phyloP scores from a whole-genome alignment of 2,329 filamentous ascomycete species.

The Cladosporium sp. region DNA sequence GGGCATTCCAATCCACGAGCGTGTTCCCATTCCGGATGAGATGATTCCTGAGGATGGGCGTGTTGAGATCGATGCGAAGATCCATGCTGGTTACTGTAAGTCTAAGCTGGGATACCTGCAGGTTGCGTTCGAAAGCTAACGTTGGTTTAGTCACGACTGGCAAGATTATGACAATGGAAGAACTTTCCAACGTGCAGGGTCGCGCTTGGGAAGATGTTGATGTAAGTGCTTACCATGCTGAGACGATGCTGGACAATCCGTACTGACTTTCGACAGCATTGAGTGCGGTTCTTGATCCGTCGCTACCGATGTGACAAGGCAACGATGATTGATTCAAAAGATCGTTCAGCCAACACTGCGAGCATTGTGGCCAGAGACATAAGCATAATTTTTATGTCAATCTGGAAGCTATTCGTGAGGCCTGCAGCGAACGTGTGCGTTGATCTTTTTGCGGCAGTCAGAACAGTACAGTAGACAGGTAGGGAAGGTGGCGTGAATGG shows the following conservation, averaged over 20 bases:
- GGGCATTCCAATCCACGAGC: conserved; percentile 84
- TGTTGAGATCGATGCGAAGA: conserved; percentile 99
- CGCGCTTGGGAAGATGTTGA: conserved; percentile 82
- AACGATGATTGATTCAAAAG: background rate
- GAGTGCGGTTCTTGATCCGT: background rate
- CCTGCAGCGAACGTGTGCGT: background rate
- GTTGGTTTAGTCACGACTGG: conserved; percentile 68
- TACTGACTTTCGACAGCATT: conserved; percentile 6
- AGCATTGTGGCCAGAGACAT: background rate
- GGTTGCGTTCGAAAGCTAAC: conserved; percentile 21
- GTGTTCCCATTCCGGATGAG: conserved; percentile 87
- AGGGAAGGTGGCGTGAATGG: background rate
- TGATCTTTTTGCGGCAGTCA: background rate
- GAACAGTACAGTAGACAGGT: background rate
- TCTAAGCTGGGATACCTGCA: conserved; percentile 18
- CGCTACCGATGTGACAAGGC: background rate
- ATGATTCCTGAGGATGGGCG: conserved; percentile 92
- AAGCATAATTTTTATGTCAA: background rate
- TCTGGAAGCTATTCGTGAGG: background rate
- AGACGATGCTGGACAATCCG: background rate
- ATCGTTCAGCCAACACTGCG: background rate
- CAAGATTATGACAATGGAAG: conserved; percentile 83
- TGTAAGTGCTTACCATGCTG: conserved; percentile 17
- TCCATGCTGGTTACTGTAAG: conserved; percentile 81
- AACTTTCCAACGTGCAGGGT: conserved; percentile 82